Evolutionary conservation across 805 yeast genomes (phyloP), one percentile per base, ranked within the genome.

Genomic region (Sungouiella thailandica): DNA sequence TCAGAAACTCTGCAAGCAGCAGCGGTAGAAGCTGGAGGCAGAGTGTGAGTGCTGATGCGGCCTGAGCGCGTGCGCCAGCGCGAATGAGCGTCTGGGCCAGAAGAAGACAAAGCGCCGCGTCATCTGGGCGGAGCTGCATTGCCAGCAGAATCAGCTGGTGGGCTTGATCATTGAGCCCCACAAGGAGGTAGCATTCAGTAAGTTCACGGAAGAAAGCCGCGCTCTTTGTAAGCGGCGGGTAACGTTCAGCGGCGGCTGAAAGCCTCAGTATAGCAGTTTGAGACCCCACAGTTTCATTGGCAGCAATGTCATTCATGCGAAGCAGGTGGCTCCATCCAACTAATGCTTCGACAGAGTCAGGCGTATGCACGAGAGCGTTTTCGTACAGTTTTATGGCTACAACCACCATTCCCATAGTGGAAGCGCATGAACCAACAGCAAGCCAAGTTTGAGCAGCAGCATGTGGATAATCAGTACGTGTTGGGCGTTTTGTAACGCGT

Each of bases 121-220:
- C 74, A 22, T 54, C 51, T 4, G 63, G 65, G 18, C 47, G 37
- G 15, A 65, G 39, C 24, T 53, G 60, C 4, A 72, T 45, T 3
- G 72, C 72, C 29, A 68, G 58, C 34, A 64, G 68, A 13, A 71
- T 58, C 2, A 72, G 58, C 31, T 61, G 65, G 43, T 74, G 77
- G 0, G 82, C 77, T 39, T 72, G 75, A 26, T 74, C 78, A 28
- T 58, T 60, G 37, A 72, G 62, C 23, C 72, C 70, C 7, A 70
- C 43, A 9, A 65, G 50, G 10, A 72, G 46, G 44, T 76, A 76
- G 35, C 78, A 69, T 38, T 72, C 75, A 1, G 76, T 67, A 32
- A 76, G 55, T 46, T 74, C 80, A 31, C 60, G 65, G 62, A 73
- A 70, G 4, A 76, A 43, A 5, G 46, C 40, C 0, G 68, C 42